phyloP scores from a whole-genome alignment of 306 rosid species.

The Gastrolobium villosum region DNA sequence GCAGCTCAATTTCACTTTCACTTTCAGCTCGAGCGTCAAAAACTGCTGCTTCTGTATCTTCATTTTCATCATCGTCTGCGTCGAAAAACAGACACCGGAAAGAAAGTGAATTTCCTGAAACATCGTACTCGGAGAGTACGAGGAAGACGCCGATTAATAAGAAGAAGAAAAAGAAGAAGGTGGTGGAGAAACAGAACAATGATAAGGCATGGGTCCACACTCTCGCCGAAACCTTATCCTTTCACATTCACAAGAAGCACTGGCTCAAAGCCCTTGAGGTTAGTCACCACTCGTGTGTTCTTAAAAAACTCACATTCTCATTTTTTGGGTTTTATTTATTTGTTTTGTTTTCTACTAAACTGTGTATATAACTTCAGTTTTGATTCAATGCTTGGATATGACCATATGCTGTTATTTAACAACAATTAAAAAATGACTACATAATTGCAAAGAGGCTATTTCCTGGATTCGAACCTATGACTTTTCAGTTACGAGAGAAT shows the following conservation, averaged over 20 bases:
- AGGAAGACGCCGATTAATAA: conserved; percentile 54
- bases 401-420: too few relatives aligned
- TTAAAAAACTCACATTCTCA: background rate
- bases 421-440: too few relatives aligned
- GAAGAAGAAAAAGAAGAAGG: conserved; percentile 76
- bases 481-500: too few relatives aligned
- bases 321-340: background rate
- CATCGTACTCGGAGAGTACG: conserved; percentile 38
- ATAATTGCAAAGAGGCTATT: too few relatives aligned
- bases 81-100: conserved; percentile 64
- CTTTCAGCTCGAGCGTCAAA: conserved; percentile 53
- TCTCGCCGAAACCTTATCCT: conserved; percentile 76
- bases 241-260: conserved; percentile 63
- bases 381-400: background rate
- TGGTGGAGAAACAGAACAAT: conserved; percentile 55
- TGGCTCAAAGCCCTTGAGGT: conserved; percentile 89
- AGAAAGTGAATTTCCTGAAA: conserved; percentile 67
- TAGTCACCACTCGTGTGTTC: background rate
- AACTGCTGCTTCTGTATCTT: conserved; percentile 40
- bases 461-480: too few relatives aligned
- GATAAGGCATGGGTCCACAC: conserved; percentile 79
- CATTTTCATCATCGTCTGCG: conserved; percentile 26
- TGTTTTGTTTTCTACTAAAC: background rate
- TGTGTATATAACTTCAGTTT: background rate
- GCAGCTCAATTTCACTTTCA: conserved; percentile 60